These are phyloP conservation scores for Cymbopogon flexuosus DNA, from an alignment of 202 grass and related monocot genomes.

Conservation along the genomic window DNA sequence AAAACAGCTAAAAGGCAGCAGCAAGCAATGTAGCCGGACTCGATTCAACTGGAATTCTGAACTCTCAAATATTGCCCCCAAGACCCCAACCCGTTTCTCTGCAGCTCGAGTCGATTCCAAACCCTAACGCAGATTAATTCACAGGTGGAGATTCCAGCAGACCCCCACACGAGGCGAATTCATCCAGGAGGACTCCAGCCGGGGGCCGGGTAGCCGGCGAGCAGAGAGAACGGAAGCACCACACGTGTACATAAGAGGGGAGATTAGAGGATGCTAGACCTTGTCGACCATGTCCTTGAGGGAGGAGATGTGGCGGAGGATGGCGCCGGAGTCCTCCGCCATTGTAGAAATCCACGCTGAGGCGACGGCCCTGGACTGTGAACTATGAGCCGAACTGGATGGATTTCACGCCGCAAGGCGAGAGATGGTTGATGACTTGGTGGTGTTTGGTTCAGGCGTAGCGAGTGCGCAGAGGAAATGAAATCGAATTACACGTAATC, in stretches of 20 bases:
- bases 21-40: background rate
- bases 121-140: background rate
- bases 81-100: background rate
- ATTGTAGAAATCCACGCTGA: background rate
- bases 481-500: too few species aligned
- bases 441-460: too few species aligned
- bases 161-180: background rate
- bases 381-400: too few species aligned
- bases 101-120: background rate
- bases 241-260: background rate
- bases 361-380: background rate
- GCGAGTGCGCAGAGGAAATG: too few species aligned
- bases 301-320: constrained; percentile 82
- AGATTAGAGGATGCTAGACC: constrained; percentile 24
- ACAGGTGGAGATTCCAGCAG: background rate
- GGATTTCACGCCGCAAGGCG: too few species aligned
- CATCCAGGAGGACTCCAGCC: background rate
- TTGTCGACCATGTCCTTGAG: constrained; percentile 96
- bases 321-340: constrained; percentile 71
- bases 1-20: background rate
- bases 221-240: background rate
- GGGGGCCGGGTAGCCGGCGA: background rate
- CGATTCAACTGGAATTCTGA: background rate
- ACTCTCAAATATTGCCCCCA: background rate
- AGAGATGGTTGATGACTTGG: too few species aligned